Evolutionary conservation across 306 rosid genomes (phyloP).

Genomic region (Trichosanthes cucumerina): DNA sequence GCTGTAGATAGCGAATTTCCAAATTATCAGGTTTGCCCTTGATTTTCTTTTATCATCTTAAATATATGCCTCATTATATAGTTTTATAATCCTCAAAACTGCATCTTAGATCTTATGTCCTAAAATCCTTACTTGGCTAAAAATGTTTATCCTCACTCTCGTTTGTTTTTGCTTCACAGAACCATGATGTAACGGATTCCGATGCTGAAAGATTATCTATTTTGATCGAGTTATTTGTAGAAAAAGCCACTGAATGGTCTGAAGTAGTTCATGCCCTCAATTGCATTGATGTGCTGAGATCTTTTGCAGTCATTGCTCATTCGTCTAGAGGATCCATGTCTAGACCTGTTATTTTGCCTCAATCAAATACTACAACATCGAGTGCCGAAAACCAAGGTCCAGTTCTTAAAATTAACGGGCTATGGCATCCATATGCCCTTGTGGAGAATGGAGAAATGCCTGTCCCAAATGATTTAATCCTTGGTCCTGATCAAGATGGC

Average conservation of each 20-base stretch:
- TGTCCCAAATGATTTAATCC: slow-evolving; percentile 78
- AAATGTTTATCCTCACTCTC: background rate
- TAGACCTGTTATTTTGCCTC: slow-evolving; percentile 60
- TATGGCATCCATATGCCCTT: slow-evolving; percentile 95
- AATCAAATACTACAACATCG: slow-evolving; percentile 19
- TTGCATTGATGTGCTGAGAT: slow-evolving; percentile 80
- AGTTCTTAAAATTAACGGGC: slow-evolving; percentile 51
- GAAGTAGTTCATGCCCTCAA: slow-evolving; percentile 63
- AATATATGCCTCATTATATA: background rate
- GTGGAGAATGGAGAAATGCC: slow-evolving; percentile 61
- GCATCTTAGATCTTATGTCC: background rate
- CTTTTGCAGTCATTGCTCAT: slow-evolving; percentile 63
- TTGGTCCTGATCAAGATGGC: slow-evolving; percentile 52
- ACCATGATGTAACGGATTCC: slow-evolving; percentile 58
- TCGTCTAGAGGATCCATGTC: slow-evolving; percentile 69
- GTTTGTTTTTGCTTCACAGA: slow-evolving; percentile 32
- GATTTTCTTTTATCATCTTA: background rate
- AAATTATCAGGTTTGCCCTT: slow-evolving; percentile 49
- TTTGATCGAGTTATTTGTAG: slow-evolving; percentile 61
- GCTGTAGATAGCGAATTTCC: slow-evolving; percentile 85
- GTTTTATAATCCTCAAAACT: background rate
- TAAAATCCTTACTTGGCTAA: background rate
- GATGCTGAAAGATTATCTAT: slow-evolving; percentile 74
- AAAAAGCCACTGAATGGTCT: slow-evolving; percentile 62
- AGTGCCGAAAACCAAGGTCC: slow-evolving; percentile 33